Evolutionary conservation across 208 protist genomes (phyloP), one percentile per base, ranked within the genome.

Genomic region (Wallacemonas sp.): DNA sequence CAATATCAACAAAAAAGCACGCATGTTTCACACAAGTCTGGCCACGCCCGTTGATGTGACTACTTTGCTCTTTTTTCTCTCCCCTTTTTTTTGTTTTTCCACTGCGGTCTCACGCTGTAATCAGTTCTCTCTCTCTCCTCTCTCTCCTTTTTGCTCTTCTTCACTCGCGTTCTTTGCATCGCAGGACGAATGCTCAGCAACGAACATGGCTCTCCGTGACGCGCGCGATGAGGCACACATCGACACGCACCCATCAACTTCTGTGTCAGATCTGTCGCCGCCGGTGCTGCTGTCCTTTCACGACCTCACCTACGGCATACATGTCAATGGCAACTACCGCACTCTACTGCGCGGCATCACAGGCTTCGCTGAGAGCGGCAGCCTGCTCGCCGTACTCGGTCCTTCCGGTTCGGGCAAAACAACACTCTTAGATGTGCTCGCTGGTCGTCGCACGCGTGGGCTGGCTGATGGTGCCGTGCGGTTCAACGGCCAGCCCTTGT

Each of bases 321-420:
- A 38, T 11, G 66, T 26, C 6, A 42, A 55, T 14, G 42, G 46
- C 22, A 36, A 31, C 30, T 44, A 65, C 46, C 70, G 56, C 4
- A 80, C 47, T 17, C 27, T 93, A 36, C 56, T 92, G 12, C 77
- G 70, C 28, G 70, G 74, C 65, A 67, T 91, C 42, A 84, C 80
- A 3, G 88, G 82, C 56, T 75, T 77, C 67, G 81, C 82, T 26
- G 56, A 63, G 39, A 75, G 81, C 34, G 87, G 90, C 0, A 69
- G 81, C 47, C 44, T 96, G 53, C 81, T 88, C 26, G 87, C 86
- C 46, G 73, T 96, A 19, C 72, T 94, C 14, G 87, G 90, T 0
- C 85, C 86, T 21, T 88, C 83, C n/a, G 85, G 87, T 21, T 77
- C 85, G 0, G 90, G 86, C 26, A 95, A 95, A 66, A 85, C 86